A percentile compares a stretch with the other conserved stretches of the same genome.
Conservation (phyloP, 352 stramenopile genomes). For the Globisporangium nodosum region DNA sequence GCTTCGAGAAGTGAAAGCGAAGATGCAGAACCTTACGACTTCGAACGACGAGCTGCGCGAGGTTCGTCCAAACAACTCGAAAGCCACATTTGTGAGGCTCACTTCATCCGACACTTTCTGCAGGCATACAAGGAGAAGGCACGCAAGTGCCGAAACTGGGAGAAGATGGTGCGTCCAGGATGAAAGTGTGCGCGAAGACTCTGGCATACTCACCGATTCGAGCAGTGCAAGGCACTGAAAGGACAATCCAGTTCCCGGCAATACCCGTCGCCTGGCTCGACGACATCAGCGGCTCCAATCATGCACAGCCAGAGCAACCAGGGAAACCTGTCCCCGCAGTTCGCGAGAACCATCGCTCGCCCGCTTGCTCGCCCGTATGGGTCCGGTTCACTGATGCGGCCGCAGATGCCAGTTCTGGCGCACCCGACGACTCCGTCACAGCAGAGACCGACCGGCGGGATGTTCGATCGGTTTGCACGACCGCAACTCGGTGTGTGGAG, state of each 20-base stretch:
- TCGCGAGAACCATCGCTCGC: constrained; percentile 33
- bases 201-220: constrained; percentile 1
- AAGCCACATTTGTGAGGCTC: neutral
- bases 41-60: constrained; percentile 82
- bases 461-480: constrained; percentile 61
- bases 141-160: constrained; percentile 81
- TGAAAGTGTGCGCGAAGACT: neutral
- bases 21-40: constrained; percentile 58
- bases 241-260: constrained; percentile 34
- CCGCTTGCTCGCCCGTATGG: constrained; percentile 29
- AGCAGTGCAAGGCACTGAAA: constrained; percentile 71
- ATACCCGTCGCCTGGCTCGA: constrained; percentile 59
- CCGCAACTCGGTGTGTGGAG: constrained; percentile 40
- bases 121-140: constrained; percentile 87
- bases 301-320: constrained; percentile 26
- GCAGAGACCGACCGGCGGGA: constrained; percentile 38
- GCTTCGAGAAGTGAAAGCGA: constrained; percentile 72
- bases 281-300: constrained; percentile 28
- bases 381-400: constrained; percentile 15
- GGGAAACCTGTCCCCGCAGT: constrained; percentile 34
- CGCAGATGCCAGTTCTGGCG: constrained; percentile 17
- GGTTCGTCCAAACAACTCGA: constrained; percentile 15
- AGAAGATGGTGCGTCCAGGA: constrained; percentile 68
- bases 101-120: neutral
- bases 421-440: constrained; percentile 34